Evolutionary conservation across 352 stramenopile species (phyloP).

Genomic region (Pilasporangium apinafurcum): DNA sequence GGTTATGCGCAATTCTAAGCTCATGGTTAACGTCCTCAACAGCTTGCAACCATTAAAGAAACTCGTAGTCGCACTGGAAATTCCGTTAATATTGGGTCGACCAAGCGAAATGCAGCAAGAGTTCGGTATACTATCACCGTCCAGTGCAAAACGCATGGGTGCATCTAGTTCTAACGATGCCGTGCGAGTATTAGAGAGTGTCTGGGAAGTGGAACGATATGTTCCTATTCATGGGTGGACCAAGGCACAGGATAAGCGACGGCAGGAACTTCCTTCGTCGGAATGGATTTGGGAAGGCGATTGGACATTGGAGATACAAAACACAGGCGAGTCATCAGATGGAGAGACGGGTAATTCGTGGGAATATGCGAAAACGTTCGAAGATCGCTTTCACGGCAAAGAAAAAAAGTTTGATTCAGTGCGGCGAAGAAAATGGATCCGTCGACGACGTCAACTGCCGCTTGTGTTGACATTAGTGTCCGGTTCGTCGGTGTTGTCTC

Average conservation of each 20-base stretch:
- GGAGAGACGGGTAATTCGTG: conserved; percentile 10
- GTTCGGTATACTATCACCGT: conserved; percentile 15
- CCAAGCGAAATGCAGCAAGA: conserved; percentile 40
- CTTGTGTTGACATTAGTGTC: conserved; percentile 26
- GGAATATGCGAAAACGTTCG: conserved; percentile 66
- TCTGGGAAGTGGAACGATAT: conserved; percentile 71
- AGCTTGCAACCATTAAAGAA: conserved; percentile 45
- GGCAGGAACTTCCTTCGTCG: conserved; percentile 57
- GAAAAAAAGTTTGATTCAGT: conserved; percentile 73
- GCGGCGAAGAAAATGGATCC: conserved; percentile 57
- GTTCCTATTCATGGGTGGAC: conserved; percentile 70
- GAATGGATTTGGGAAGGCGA: conserved; percentile 81
- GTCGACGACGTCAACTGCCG: conserved; percentile 47
- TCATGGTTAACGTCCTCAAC: conserved; percentile 44
- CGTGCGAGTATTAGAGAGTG: conserved; percentile 54
- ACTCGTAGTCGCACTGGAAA: conserved; percentile 42
- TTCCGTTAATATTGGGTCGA: conserved; percentile 33
- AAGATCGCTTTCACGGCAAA: conserved; percentile 69
- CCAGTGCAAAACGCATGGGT: background rate
- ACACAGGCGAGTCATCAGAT: conserved; percentile 10
- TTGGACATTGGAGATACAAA: conserved; percentile 43
- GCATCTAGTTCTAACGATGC: conserved; percentile 7
- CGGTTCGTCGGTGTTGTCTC: background rate
- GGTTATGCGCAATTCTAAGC: conserved; percentile 30
- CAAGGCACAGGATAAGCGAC: conserved; percentile 45